phyloP scores from a whole-genome alignment of 2,329 filamentous ascomycete species.

The Talaromyces piceae region DNA sequence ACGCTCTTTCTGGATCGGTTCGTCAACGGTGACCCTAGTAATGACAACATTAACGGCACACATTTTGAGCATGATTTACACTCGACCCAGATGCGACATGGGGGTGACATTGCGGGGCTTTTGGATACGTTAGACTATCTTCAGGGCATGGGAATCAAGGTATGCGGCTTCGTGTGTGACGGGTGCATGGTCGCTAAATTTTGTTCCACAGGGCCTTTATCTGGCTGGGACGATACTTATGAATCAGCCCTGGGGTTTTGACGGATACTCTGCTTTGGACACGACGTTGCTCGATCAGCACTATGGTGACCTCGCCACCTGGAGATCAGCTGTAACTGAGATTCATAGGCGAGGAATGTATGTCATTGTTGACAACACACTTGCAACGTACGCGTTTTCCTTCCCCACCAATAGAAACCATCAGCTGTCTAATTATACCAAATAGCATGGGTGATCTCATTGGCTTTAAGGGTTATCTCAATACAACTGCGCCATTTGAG shows the following conservation, averaged over 20 bases:
- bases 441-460: constrained; percentile 55
- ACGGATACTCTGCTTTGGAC: constrained; percentile 55
- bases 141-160: constrained; percentile 57
- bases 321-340: constrained; percentile 51
- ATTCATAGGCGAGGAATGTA: constrained; percentile 60
- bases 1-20: constrained; percentile 58
- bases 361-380: constrained; percentile 59
- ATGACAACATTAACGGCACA: constrained; percentile 57
- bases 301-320: constrained; percentile 52
- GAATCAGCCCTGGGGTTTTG: constrained; percentile 57
- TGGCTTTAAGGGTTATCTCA: constrained; percentile 55
- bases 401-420: neutral
- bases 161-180: constrained; percentile 15
- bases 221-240: constrained; percentile 58
- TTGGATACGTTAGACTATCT: constrained; percentile 57
- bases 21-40: constrained; percentile 57
- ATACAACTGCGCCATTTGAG: constrained; percentile 50
- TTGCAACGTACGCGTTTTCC: constrained; percentile 47
- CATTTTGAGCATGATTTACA: constrained; percentile 54
- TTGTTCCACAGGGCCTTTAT: constrained; percentile 45
- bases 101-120: constrained; percentile 53
- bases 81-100: constrained; percentile 57
- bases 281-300: constrained; percentile 58
- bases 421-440: neutral
- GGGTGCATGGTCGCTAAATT: neutral